Base-by-base conservation (phyloP, 805 yeast species). In the Helenozyma rhizophorensis region DNA sequence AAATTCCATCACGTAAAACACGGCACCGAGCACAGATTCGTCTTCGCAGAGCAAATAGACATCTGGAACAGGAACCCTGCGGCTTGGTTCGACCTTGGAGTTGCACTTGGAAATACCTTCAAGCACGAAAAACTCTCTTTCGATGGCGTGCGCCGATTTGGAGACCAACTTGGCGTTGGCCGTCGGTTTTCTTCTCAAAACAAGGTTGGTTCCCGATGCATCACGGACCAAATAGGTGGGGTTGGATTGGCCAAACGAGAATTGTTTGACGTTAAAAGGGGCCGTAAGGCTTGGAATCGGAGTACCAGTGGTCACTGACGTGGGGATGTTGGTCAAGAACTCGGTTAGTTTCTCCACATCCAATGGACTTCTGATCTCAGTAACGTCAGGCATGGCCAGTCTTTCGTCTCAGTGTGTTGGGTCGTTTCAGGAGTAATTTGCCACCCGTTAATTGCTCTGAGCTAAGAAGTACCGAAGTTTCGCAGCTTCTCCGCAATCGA, bases 241-340 rank as follows among this genome's bases (percentile, higher is more conserved):
- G 47, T 78, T 78, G 1, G 79, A 72, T 50, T 78, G 84, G 11
- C 84, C 84, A 50, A 71, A 75, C 17, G 65, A 65, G 56, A 78
- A 78, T 52, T 78, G 84, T 38, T 66, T 57, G 26, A 74, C 49
- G 0, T 40, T 42, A 10, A 55, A 54, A 32, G 55, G 38, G 28
- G 49, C 43, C 10, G 34, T 18, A 8, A 40, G 28, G 9, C 34
- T 28, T 11, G 47, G 43, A 5, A 51, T 36, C 14, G 36, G 23
- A 7, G 47, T 40, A 1, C 69, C 70, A 3, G 40, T 23, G 1
- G 57, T 43, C 12, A 54, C 50, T 5, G 37, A 24, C 3, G 26
- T 28, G 17, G 53, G 45, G 24, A 41, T 14, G 6, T 36, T 12
- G 10, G 37, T 10, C 23, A 65, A 42, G 40, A 47, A 65, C 10